A percentile compares a stretch with the other conserved stretches of the same genome.
phyloP scores from a whole-genome alignment of 768 basidiomycete genomes.

The Multifurca ochricompacta region DNA sequence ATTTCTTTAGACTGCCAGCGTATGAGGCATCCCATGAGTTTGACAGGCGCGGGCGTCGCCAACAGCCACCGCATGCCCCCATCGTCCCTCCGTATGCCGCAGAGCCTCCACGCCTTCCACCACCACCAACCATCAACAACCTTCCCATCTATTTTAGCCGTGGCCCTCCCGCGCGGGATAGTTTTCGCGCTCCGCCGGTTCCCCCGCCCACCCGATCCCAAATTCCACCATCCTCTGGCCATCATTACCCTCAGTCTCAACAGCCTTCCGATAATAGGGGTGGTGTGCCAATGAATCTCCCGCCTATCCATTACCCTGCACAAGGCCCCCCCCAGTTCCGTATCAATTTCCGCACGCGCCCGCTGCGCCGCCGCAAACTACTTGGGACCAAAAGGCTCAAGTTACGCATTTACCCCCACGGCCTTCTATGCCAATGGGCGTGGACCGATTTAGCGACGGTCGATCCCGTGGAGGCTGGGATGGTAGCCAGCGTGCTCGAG shows the following conservation, averaged over 20 bases:
- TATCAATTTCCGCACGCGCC: conserved; percentile 3
- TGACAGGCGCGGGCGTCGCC: conserved; percentile 61
- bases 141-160: conserved; percentile 7
- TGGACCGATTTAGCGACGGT: conserved; percentile 6
- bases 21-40: conserved; percentile 84
- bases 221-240: conserved; percentile 24
- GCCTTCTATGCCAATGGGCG: conserved; percentile 21
- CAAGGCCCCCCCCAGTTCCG: conserved; percentile 18
- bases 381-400: conserved; percentile 12
- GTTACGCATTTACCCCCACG: conserved; percentile 19
- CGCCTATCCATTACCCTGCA: conserved; percentile 18
- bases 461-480: conserved; percentile 13
- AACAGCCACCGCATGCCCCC: conserved; percentile 25
- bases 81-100: conserved; percentile 19
- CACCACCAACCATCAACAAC: conserved; percentile 20
- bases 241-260: conserved; percentile 16
- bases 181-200: conserved; percentile 21
- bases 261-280: conserved; percentile 5
- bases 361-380: neutral
- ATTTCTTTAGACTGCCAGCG: conserved; percentile 46
- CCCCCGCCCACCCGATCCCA: conserved; percentile 21
- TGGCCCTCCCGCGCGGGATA: conserved; percentile 16
- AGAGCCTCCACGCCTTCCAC: conserved; percentile 21
- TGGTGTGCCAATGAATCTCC: conserved; percentile 11
- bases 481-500: conserved; percentile 16